A percentile compares a stretch with the other conserved stretches of the same genome.
Conservation (phyloP, 306 rosid species). For the Citrullus amarus region DNA sequence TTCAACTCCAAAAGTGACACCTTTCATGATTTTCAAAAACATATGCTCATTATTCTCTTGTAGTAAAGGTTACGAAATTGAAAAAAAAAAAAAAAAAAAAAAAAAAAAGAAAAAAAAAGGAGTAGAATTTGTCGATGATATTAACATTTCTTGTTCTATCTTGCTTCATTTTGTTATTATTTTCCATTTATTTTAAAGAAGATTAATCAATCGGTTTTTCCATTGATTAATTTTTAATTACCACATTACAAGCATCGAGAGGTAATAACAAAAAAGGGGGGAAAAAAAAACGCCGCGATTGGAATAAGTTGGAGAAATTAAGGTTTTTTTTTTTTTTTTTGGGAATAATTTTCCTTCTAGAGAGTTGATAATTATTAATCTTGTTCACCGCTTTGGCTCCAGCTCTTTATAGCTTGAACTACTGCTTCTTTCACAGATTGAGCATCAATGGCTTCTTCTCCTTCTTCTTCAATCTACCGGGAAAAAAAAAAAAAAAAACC, state of each 20-base stretch:
- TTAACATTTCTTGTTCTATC: not conserved
- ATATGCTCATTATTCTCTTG: not conserved
- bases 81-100: too few relatives aligned
- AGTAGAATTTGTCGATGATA: not conserved
- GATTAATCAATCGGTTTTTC: not conserved
- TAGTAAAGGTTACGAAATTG: not conserved
- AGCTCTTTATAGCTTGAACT: constrained; percentile 34
- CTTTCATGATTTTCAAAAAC: not conserved
- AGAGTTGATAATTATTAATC: not conserved
- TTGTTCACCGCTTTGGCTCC: constrained; percentile 31
- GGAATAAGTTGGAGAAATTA: not conserved
- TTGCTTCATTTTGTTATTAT: not conserved
- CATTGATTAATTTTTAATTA: not conserved
- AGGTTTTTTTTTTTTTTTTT: not conserved
- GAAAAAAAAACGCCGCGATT: not conserved
- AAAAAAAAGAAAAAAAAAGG: not conserved
- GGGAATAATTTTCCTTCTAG: not conserved
- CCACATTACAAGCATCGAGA: not conserved
- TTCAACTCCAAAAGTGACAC: not conserved
- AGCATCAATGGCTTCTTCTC: constrained; percentile 30
- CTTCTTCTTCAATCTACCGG: constrained; percentile 33
- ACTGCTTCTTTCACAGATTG: constrained; percentile 37
- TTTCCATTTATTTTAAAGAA: not conserved
- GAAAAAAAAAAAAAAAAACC: not conserved
- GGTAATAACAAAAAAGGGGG: not conserved